Evolutionary conservation across 2,329 filamentous ascomycete genomes (phyloP).

Genomic region (Metarhizium album): DNA sequence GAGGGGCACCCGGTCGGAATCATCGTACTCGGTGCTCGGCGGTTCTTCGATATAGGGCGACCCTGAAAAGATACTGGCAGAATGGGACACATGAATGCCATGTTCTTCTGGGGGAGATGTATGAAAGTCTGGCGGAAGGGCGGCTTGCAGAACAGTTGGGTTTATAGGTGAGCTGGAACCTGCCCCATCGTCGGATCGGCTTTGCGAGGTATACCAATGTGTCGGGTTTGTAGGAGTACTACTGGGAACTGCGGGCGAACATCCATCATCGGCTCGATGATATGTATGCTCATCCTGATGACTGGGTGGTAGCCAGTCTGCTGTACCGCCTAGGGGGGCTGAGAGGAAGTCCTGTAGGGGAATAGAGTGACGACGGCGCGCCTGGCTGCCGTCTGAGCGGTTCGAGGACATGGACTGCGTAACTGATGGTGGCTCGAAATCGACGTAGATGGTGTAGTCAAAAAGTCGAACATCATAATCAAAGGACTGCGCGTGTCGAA

Average conservation of each 20-base stretch:
- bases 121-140: constrained; percentile 41
- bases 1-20: constrained; percentile 49
- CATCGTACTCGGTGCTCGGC: constrained; percentile 28
- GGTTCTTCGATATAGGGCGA: constrained; percentile 24
- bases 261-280: constrained; percentile 1
- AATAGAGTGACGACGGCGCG: constrained; percentile 42
- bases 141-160: constrained; percentile 40
- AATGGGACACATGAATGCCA: constrained; percentile 16
- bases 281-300: not conserved
- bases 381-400: constrained; percentile 15
- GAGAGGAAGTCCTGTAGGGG: constrained; percentile 53
- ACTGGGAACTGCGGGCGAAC: constrained; percentile 10
- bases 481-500: not conserved
- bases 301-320: not conserved
- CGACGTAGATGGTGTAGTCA: not conserved
- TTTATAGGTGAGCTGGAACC: constrained; percentile 42
- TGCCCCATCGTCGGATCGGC: constrained; percentile 23
- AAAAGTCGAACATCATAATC: constrained; percentile 5
- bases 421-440: not conserved
- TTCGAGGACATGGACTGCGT: constrained; percentile 19
- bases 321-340: constrained; percentile 6
- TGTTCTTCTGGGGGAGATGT: constrained; percentile 14
- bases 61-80: constrained; percentile 19
- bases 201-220: constrained; percentile 42
- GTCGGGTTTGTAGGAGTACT: constrained; percentile 27